Conservation (phyloP, 2,329 filamentous ascomycete genomes). For the Apiospora rasikravindrae region DNA sequence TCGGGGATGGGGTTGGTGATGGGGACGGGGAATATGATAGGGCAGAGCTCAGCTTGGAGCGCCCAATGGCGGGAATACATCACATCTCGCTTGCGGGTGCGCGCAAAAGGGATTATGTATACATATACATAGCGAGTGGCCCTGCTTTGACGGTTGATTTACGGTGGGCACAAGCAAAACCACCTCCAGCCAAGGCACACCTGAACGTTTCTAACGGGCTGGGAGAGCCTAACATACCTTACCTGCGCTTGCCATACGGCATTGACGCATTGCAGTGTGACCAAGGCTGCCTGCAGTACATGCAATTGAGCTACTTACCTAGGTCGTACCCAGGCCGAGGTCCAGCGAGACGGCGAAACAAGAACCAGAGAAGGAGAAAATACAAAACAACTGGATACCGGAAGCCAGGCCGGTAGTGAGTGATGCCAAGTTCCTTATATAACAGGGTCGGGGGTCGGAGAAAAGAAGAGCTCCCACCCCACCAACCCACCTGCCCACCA, state of each 20-base stretch:
- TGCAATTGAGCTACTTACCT: background rate
- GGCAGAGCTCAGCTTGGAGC: background rate
- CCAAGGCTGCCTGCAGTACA: background rate
- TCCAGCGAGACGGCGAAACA: background rate
- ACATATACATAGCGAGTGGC: background rate
- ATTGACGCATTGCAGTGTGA: background rate
- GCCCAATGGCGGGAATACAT: background rate
- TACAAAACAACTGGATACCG: constrained; percentile 3
- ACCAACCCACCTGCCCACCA: background rate
- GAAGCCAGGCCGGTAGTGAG: background rate
- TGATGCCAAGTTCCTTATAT: background rate
- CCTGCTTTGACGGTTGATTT: background rate
- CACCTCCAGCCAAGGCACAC: background rate
- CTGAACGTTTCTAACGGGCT: constrained; percentile 1
- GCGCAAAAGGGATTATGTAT: background rate
- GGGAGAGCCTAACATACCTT: background rate
- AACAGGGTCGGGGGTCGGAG: constrained; percentile 8
- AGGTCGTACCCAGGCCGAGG: background rate
- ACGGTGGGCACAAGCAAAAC: background rate
- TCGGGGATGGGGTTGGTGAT: background rate
- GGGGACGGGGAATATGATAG: background rate
- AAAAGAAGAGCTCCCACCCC: background rate
- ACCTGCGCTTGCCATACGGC: background rate
- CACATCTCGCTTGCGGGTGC: constrained; percentile 11
- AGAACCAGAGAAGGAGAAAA: background rate